phyloP scores from a whole-genome alignment of 2,329 filamentous ascomycete genomes.

The Dothiorella sarmentorum region DNA sequence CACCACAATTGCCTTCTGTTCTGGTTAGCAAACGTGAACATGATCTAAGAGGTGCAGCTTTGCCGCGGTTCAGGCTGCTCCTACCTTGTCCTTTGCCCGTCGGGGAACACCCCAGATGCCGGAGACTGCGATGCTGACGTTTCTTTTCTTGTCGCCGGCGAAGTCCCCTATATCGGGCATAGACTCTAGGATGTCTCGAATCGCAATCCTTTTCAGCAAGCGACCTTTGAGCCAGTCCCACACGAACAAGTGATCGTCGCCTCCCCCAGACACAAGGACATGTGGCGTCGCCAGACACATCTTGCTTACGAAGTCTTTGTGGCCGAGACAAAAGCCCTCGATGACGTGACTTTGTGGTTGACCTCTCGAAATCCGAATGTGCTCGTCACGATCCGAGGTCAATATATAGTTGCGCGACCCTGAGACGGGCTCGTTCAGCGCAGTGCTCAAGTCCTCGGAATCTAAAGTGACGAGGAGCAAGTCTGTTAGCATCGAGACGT shows the following conservation, averaged over 20 bases:
- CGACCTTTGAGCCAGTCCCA: constrained; percentile 73
- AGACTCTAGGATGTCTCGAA: constrained; percentile 23
- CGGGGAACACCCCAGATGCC: constrained; percentile 48
- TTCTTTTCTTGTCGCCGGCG: constrained; percentile 20
- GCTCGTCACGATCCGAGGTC: constrained; percentile 69
- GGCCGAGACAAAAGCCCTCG: constrained; percentile 84
- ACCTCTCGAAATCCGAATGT: constrained; percentile 83
- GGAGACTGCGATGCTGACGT: constrained; percentile 45
- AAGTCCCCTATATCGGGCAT: constrained; percentile 5
- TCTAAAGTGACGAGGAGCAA: constrained; percentile 55
- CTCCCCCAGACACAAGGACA: constrained; percentile 80
- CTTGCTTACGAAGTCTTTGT: constrained; percentile 77
- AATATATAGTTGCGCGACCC: constrained; percentile 57
- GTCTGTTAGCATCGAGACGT: constrained; percentile 92
- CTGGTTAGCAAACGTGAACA: background rate
- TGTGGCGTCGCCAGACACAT: constrained; percentile 64
- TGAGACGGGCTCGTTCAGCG: background rate
- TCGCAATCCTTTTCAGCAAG: constrained; percentile 53
- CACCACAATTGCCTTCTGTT: constrained; percentile 32
- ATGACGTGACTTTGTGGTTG: constrained; percentile 83
- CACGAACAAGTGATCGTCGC: constrained; percentile 71
- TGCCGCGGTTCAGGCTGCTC: constrained; percentile 36
- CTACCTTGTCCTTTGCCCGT: constrained; percentile 28
- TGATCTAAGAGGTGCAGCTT: background rate
- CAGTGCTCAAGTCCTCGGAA: constrained; percentile 35